Evolutionary conservation across 2,329 filamentous ascomycete species (phyloP).

Genomic region (Geosmithia morbida): DNA sequence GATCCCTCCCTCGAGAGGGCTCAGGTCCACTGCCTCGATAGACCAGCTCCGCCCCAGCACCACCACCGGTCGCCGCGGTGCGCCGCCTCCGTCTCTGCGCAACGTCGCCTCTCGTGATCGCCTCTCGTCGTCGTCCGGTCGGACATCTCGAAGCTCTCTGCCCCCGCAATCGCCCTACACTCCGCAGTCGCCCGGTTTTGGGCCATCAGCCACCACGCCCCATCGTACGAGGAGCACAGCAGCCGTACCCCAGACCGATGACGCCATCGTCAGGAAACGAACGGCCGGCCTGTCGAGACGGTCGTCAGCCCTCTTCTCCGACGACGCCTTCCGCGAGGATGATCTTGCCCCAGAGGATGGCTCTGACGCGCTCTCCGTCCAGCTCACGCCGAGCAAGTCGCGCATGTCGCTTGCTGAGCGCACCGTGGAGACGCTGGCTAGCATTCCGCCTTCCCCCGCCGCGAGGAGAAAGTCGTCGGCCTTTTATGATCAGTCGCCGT

Average conservation of each 20-base stretch:
- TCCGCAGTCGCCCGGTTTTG: too few species aligned
- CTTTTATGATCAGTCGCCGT: conserved; percentile 54
- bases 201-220: not conserved
- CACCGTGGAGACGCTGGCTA: conserved; percentile 71
- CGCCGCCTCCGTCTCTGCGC: not conserved
- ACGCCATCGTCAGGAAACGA: not conserved
- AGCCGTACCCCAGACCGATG: not conserved
- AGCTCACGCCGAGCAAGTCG: conserved; percentile 12
- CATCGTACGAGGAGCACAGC: not conserved
- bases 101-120: not conserved
- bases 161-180: too few species aligned
- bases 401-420: conserved; percentile 61
- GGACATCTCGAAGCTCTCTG: too few species aligned
- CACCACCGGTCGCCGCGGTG: not conserved
- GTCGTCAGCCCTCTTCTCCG: not conserved
- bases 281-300: not conserved
- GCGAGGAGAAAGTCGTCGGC: conserved; percentile 47
- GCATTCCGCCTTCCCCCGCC: conserved; percentile 64
- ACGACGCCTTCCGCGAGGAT: not conserved
- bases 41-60: conserved; percentile 17
- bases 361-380: conserved; percentile 6
- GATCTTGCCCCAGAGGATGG: not conserved
- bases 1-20: conserved; percentile 7
- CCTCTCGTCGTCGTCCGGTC: not conserved
- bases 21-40: conserved; percentile 23